Evolutionary conservation across 345 rosid species (phyloP).

Genomic region (Salix brachista): DNA sequence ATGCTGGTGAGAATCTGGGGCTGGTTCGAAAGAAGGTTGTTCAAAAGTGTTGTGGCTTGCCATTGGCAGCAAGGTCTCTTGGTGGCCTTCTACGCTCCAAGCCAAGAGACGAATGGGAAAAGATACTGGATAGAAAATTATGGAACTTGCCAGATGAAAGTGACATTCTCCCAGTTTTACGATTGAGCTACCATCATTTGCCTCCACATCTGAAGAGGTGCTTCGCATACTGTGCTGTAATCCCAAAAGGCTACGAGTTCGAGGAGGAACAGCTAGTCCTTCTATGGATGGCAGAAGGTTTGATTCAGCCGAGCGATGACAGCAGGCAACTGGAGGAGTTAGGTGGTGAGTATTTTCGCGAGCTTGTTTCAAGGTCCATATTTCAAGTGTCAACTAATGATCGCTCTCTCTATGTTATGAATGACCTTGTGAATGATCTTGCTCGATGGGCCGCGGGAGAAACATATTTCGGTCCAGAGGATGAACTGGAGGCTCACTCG

Average conservation of each 20-base stretch:
- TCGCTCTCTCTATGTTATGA: slow-evolving; percentile 9
- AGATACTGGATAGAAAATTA: too few relatives aligned
- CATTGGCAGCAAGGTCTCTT: slow-evolving; percentile 19
- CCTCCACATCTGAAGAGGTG: slow-evolving; percentile 14
- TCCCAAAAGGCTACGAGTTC: slow-evolving; percentile 17
- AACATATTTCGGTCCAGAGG: slow-evolving; percentile 3
- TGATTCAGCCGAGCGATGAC: neutral
- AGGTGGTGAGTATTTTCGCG: slow-evolving; percentile 15
- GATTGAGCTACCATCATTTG: slow-evolving; percentile 13
- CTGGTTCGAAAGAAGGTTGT: neutral
- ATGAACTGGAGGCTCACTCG: neutral
- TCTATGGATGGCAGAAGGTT: slow-evolving; percentile 27
- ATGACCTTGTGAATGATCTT: slow-evolving; percentile 18
- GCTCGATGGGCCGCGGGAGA: slow-evolving; percentile 9
- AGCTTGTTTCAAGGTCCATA: slow-evolving; percentile 10
- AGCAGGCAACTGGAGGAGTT: slow-evolving; percentile 1
- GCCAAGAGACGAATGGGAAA: too few relatives aligned
- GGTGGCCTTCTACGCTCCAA: slow-evolving; percentile 15
- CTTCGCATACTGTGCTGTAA: slow-evolving; percentile 18
- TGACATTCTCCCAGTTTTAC: slow-evolving; percentile 10
- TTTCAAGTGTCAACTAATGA: neutral
- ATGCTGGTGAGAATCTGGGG: neutral
- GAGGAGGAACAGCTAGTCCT: slow-evolving; percentile 17
- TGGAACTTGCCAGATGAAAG: neutral
- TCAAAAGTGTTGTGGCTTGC: slow-evolving; percentile 19